These are phyloP conservation scores for Hypomyces rosellus DNA, from an alignment of 2,329 filamentous ascomycete genomes.

Conservation along the genomic window DNA sequence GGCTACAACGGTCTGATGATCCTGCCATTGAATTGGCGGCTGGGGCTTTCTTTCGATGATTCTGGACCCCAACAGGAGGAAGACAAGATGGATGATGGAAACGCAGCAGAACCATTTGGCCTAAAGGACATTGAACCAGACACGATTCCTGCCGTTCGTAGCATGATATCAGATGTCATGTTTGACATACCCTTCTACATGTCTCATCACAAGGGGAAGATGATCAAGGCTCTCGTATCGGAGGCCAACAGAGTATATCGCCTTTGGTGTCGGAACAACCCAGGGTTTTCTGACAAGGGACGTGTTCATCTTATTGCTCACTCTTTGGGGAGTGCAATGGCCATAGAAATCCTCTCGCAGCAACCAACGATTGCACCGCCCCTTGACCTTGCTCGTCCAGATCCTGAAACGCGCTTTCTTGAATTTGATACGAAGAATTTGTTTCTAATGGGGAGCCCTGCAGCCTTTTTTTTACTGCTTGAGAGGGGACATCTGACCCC, in stretches of 20 bases:
- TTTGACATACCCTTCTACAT: constrained; percentile 97
- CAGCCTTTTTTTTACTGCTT: constrained; percentile 85
- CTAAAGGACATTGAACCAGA: constrained; percentile 88
- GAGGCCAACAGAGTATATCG: constrained; percentile 96
- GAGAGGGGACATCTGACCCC: constrained; percentile 68
- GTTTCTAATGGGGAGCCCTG: constrained; percentile 85
- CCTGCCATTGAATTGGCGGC: constrained; percentile 88
- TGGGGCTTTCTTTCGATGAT: constrained; percentile 81
- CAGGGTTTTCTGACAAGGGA: constrained; percentile 71
- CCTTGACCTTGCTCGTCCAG: constrained; percentile 35
- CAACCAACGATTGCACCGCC: constrained; percentile 69
- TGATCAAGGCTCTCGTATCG: constrained; percentile 80
- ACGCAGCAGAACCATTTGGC: constrained; percentile 48
- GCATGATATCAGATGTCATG: constrained; percentile 95
- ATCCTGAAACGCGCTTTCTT: constrained; percentile 55
- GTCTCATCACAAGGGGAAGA: constrained; percentile 90
- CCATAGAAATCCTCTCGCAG: constrained; percentile 80
- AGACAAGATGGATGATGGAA: constrained; percentile 44
- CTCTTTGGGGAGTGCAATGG: constrained; percentile 91
- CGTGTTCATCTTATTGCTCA: constrained; percentile 90
- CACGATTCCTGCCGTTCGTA: constrained; percentile 85
- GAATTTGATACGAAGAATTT: constrained; percentile 89
- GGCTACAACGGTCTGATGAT: constrained; percentile 91
- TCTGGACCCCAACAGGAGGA: constrained; percentile 55
- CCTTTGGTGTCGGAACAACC: constrained; percentile 91